Conservation (phyloP, 352 stramenopile genomes). For the Phytophthora pinifolia region DNA sequence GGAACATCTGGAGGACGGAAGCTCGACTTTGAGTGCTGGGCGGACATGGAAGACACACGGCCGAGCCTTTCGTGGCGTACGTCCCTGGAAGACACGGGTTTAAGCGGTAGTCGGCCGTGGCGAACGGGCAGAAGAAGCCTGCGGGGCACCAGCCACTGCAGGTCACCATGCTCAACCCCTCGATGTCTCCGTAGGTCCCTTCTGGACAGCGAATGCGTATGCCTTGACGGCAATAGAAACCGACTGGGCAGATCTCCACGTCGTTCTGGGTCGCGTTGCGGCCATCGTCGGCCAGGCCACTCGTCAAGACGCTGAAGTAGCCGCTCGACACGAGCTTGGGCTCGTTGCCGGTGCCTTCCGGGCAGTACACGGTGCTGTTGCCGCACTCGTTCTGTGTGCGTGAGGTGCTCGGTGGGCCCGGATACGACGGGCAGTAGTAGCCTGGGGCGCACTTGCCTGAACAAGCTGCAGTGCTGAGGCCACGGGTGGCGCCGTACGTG, state of each 20-base stretch:
- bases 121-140: slow-evolving; percentile 68
- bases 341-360: slow-evolving; percentile 49
- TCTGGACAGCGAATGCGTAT: slow-evolving; percentile 65
- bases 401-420: slow-evolving; percentile 37
- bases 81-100: slow-evolving; percentile 47
- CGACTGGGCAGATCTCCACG: slow-evolving; percentile 52
- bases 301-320: slow-evolving; percentile 53
- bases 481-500: slow-evolving; percentile 55
- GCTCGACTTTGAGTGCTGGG: slow-evolving; percentile 18
- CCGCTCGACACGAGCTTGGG: slow-evolving; percentile 44
- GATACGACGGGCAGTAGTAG: slow-evolving; percentile 74
- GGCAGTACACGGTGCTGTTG: slow-evolving; percentile 55
- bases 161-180: slow-evolving; percentile 45
- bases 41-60: slow-evolving; percentile 48
- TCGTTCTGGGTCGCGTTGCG: slow-evolving; percentile 56
- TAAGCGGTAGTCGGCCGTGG: slow-evolving; percentile 42
- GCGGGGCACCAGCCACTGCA: slow-evolving; percentile 72
- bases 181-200: slow-evolving; percentile 57
- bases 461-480: slow-evolving; percentile 44
- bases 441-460: slow-evolving; percentile 63
- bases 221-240: slow-evolving; percentile 76
- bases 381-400: slow-evolving; percentile 54
- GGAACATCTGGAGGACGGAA: slow-evolving; percentile 24
- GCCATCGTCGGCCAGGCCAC: slow-evolving; percentile 31
- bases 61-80: slow-evolving; percentile 45